Evolutionary conservation across 257 asterid species (phyloP).

Genomic region (Fraxinus americana): DNA sequence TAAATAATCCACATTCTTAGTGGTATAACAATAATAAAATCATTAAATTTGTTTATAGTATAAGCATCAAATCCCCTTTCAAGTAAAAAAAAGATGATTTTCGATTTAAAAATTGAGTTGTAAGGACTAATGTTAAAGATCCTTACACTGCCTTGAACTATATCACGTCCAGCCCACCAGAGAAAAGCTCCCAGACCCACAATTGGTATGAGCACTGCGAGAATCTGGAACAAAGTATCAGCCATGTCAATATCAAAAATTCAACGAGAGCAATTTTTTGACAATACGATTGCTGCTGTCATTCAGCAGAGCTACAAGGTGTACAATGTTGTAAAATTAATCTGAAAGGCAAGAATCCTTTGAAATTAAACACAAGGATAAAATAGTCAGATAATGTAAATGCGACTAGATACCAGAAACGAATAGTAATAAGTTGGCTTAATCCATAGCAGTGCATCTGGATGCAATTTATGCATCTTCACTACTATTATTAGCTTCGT

Average conservation of each 20-base stretch:
- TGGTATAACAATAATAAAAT: no score
- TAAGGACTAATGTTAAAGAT: conserved; percentile 18
- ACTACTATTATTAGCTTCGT: no score
- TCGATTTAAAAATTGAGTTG: background rate
- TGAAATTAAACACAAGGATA: background rate
- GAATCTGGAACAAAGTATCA: conserved; percentile 53
- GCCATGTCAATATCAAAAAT: conserved; percentile 17
- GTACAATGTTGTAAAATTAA: conserved; percentile 2
- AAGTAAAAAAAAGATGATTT: background rate
- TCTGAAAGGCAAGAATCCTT: background rate
- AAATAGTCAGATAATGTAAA: background rate
- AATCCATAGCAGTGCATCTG: no score
- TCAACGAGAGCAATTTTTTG: background rate
- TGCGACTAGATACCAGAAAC: no score
- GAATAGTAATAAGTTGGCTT: no score
- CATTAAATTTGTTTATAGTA: background rate
- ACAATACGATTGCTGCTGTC: background rate
- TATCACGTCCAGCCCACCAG: conserved; percentile 97
- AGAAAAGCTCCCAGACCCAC: conserved; percentile 88
- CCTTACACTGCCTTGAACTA: conserved; percentile 80
- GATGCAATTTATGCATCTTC: no score
- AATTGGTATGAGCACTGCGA: conserved; percentile 80
- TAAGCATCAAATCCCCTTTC: conserved; percentile 4
- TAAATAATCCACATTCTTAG: background rate
- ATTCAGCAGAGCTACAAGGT: background rate